Evolutionary conservation across 2,329 filamentous ascomycete species (phyloP).

Genomic region (Camptophora hylomeconis): DNA sequence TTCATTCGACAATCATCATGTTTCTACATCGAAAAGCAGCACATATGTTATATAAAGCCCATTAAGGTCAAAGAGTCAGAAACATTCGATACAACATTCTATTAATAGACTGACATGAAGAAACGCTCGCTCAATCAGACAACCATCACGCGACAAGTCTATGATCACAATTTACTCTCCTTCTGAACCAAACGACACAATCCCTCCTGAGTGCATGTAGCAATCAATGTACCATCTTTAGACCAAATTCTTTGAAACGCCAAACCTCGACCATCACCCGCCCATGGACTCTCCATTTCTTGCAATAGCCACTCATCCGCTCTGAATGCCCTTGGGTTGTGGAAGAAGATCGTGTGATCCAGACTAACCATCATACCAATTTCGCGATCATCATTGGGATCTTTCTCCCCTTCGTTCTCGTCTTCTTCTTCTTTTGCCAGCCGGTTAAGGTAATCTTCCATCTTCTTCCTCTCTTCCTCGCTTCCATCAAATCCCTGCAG

Average conservation of each 20-base stretch:
- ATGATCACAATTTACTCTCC: constrained; percentile 16
- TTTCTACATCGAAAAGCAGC: too few relatives aligned
- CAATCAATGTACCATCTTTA: constrained; percentile 34
- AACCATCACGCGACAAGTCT: too few relatives aligned
- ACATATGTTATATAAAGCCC: too few relatives aligned
- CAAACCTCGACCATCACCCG: constrained; percentile 36
- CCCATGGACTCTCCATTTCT: constrained; percentile 39
- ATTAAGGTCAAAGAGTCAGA: too few relatives aligned
- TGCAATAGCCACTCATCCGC: constrained; percentile 39
- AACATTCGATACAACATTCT: too few relatives aligned
- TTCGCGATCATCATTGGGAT: constrained; percentile 7
- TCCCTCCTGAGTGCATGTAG: constrained; percentile 38
- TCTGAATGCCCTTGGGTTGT: constrained; percentile 33
- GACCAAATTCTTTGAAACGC: constrained; percentile 37
- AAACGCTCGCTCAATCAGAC: too few relatives aligned
- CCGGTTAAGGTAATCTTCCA: constrained; percentile 27
- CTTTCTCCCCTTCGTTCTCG: constrained; percentile 22
- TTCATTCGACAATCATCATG: too few relatives aligned
- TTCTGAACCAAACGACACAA: constrained; percentile 33
- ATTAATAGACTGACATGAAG: too few relatives aligned
- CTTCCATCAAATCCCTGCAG: constrained; percentile 28
- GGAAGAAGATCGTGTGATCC: constrained; percentile 40
- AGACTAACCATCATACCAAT: constrained; percentile 40
- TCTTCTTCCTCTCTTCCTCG: constrained; percentile 29
- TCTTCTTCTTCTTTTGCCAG: constrained; percentile 29